Evolutionary conservation across 1,139 yeast genomes (phyloP).

Genomic region (Suzukiozyma palmioleophila): DNA sequence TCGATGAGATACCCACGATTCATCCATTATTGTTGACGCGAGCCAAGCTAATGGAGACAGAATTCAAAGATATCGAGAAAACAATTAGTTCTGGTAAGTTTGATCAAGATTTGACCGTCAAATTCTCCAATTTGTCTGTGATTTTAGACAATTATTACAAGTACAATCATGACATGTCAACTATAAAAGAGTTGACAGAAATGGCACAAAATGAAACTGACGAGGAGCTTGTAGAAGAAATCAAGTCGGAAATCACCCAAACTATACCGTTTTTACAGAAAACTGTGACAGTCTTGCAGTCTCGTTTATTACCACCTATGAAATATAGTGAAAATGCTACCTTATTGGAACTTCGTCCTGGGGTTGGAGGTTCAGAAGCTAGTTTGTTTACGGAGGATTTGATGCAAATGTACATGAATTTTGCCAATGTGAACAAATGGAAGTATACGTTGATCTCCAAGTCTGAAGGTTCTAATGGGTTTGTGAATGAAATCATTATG

Average conservation of each 20-base stretch:
- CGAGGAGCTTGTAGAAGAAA: constrained; percentile 19
- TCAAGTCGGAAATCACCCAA: constrained; percentile 25
- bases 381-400: constrained; percentile 79
- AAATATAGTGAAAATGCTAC: constrained; percentile 77
- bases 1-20: constrained; percentile 20
- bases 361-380: constrained; percentile 96
- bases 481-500: constrained; percentile 70
- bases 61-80: constrained; percentile 46
- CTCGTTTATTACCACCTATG: constrained; percentile 67
- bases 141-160: constrained; percentile 50
- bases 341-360: constrained; percentile 83
- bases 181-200: constrained; percentile 33
- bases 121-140: constrained; percentile 50
- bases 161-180: constrained; percentile 37
- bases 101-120: constrained; percentile 52
- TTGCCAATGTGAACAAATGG: constrained; percentile 68
- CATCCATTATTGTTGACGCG: constrained; percentile 63
- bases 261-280: constrained; percentile 32
- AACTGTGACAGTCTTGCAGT: constrained; percentile 44
- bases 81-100: constrained; percentile 46
- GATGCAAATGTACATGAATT: constrained; percentile 74
- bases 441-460: constrained; percentile 54
- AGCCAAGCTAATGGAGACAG: constrained; percentile 51
- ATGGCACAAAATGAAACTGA: constrained; percentile 17
- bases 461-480: constrained; percentile 59